Conservation (phyloP, 495 filamentous ascomycete species). For the Tuber melanosporum region DNA sequence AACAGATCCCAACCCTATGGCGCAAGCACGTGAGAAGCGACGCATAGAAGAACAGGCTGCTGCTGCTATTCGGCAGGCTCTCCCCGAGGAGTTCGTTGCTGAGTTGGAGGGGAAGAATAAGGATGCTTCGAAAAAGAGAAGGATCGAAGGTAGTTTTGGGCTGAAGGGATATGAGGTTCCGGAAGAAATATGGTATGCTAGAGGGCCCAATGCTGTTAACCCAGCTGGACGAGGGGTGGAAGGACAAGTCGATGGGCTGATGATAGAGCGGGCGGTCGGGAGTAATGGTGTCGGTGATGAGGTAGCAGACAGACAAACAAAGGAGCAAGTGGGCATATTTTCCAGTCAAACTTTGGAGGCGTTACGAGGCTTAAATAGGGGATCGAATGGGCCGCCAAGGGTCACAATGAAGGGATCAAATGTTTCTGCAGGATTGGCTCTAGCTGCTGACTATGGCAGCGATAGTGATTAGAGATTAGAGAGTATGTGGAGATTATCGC, state of each 20-base stretch:
- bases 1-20: slow-evolving; percentile 88
- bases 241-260: slow-evolving; percentile 48
- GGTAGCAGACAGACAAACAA: slow-evolving; percentile 23
- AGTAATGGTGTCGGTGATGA: slow-evolving; percentile 42
- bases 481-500: neutral
- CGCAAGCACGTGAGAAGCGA: slow-evolving; percentile 84
- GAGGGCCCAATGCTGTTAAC: slow-evolving; percentile 55
- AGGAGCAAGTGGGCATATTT: slow-evolving; percentile 61
- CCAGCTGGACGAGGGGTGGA: slow-evolving; percentile 51
- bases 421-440: slow-evolving; percentile 52
- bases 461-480: slow-evolving; percentile 69
- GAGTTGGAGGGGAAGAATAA: slow-evolving; percentile 90
- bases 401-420: slow-evolving; percentile 49
- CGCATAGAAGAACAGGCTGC: slow-evolving; percentile 96
- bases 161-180: slow-evolving; percentile 88
- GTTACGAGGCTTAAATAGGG: slow-evolving; percentile 50
- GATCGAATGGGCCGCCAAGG: slow-evolving; percentile 40
- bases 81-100: slow-evolving; percentile 87
- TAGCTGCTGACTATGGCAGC: slow-evolving; percentile 88
- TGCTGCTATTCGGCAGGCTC: slow-evolving; percentile 79
- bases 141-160: slow-evolving; percentile 84
- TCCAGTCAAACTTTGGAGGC: slow-evolving; percentile 72
- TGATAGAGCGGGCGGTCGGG: slow-evolving; percentile 49
- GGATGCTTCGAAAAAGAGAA: slow-evolving; percentile 76
- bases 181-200: slow-evolving; percentile 87